Evolutionary conservation across 2,329 filamentous ascomycete genomes (phyloP), one percentile per base, ranked within the genome.

Genomic region (Apiospora marii): DNA sequence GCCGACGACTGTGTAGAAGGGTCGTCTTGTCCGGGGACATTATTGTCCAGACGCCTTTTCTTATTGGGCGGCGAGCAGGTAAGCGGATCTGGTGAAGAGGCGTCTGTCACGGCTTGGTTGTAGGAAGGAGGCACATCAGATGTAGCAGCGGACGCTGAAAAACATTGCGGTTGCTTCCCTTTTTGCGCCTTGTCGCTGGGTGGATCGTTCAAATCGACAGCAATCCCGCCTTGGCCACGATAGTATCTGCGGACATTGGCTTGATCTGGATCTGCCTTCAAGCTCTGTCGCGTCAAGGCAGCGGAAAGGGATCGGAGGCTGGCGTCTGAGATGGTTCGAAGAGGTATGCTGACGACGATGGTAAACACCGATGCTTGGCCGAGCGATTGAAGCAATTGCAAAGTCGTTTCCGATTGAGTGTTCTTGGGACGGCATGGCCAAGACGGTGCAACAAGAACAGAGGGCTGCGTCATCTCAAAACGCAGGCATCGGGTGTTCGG

Each of bases 231-330:
- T 10, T 71, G 70, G 12, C 70, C 70, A 30, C 70, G 70, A 67
- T 71, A 71, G 44, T 71, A 67, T 49, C 70, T 48, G 27, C 61
- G 43, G 16, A 71, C 12, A 67, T 71, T 64, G 70, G 43, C 43
- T 64, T 71, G 70, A 24, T 71, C 70, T 16, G 41, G 30, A 67
- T 71, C 43, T 5, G 53, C 49, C 70, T 37, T 67, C 1, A 67
- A 2, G 41, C 8, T 49, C 14, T 41, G 27, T 19, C 24, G 46
- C 24, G 53, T 19, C 70, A 71, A 10, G 3, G 41, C 43, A 27
- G 67, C n/a, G 43, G 70, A 64, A 46, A 71, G 43, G 8, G 70
- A 27, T 24, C 46, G 53, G 46, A 71, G 67, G 41, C 12, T 71
- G 19, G 22, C 24, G 5, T 71, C 70, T 24, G 70, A 30, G 41